Conservation (phyloP, 306 rosid species). For the Cicer judaicum region DNA sequence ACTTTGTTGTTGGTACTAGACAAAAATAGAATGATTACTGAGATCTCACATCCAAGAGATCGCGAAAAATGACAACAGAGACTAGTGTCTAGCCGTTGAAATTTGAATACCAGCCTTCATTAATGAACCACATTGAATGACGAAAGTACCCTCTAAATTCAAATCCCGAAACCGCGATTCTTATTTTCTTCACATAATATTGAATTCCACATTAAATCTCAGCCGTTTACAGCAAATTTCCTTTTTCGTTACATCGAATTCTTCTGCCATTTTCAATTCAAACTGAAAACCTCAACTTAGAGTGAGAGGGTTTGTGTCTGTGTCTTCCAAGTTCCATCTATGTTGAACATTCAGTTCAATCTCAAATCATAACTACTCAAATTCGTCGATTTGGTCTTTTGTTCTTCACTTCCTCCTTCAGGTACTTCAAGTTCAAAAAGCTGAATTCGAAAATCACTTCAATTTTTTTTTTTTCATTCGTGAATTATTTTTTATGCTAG, state of each 20-base stretch:
- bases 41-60: too few relatives aligned
- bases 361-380: slow-evolving; percentile 55
- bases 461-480: not conserved
- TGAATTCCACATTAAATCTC: slow-evolving; percentile 60
- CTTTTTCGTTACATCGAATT: slow-evolving; percentile 40
- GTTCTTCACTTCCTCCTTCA: slow-evolving; percentile 69
- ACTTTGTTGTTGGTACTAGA: too few relatives aligned
- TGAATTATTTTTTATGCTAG: slow-evolving; percentile 44
- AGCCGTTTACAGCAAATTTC: slow-evolving; percentile 57
- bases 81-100: slow-evolving; percentile 66
- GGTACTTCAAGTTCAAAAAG: slow-evolving; percentile 47
- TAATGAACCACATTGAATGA: slow-evolving; percentile 36
- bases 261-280: slow-evolving; percentile 32
- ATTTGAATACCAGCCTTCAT: slow-evolving; percentile 52
- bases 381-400: slow-evolving; percentile 55
- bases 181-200: slow-evolving; percentile 12
- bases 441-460: not conserved
- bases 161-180: slow-evolving; percentile 77
- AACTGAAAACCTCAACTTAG: slow-evolving; percentile 36
- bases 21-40: too few relatives aligned
- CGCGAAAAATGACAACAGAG: too few relatives aligned
- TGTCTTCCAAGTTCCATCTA: slow-evolving; percentile 36
- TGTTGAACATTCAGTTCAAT: slow-evolving; percentile 45
- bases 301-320: not conserved
- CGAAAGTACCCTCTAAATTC: slow-evolving; percentile 64